These are phyloP conservation scores for Neofusicoccum sp. DNA, from an alignment of 2,329 filamentous ascomycete species.

Conservation along the genomic window DNA sequence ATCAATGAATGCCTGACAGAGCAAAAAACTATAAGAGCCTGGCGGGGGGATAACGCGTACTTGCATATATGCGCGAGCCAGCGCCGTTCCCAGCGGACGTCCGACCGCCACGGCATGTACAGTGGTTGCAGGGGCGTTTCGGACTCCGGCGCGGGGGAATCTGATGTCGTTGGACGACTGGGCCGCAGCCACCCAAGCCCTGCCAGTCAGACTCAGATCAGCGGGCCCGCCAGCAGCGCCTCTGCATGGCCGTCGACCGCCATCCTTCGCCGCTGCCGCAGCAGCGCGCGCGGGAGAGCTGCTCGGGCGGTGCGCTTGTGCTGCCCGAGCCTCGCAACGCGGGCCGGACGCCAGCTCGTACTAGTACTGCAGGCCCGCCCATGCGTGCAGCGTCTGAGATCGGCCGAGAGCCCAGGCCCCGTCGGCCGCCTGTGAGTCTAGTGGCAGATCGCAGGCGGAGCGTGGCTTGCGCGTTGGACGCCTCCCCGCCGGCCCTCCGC, in stretches of 20 bases:
- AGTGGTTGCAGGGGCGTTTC: conserved; percentile 12
- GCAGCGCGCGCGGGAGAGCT: background rate
- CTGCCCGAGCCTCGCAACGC: background rate
- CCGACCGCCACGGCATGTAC: background rate
- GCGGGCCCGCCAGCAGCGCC: conserved; percentile 9
- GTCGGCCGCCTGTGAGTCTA: background rate
- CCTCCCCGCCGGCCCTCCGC: background rate
- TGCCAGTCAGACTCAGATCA: conserved; percentile 14
- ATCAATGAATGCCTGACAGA: too few relatives aligned
- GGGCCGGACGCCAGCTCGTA: too few relatives aligned
- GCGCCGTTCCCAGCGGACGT: conserved; percentile 2
- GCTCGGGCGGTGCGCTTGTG: background rate
- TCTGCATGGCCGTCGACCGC: background rate
- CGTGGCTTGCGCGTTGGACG: conserved; percentile 8
- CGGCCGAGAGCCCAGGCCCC: conserved; percentile 7
- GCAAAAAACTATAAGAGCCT: background rate
- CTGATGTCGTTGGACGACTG: conserved; percentile 8
- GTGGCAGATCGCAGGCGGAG: background rate
- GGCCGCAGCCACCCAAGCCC: conserved; percentile 2
- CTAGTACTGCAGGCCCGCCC: too few relatives aligned
- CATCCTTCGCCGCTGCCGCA: background rate
- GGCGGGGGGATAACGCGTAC: background rate
- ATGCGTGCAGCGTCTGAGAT: background rate
- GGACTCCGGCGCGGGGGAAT: conserved; percentile 14
- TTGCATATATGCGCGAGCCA: background rate